Conservation (phyloP, 495 filamentous ascomycete genomes). For the Penicillium verhagenii region DNA sequence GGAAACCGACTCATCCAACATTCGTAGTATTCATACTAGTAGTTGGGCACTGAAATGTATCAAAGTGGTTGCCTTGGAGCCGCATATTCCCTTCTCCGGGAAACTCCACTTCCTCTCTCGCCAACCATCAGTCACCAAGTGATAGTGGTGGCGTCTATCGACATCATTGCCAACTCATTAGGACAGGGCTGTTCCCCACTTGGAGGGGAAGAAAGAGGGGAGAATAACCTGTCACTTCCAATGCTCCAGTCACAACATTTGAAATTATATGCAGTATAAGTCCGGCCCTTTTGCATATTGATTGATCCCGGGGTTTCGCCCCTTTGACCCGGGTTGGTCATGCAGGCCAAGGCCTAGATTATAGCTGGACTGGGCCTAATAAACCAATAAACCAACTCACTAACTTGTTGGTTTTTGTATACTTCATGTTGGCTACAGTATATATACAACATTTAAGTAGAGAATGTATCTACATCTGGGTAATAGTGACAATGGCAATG, state of each 20-base stretch:
- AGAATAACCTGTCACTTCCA: background rate
- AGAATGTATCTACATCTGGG: too few species aligned
- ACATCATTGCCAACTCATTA: slow-evolving; percentile 25
- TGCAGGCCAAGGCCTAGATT: background rate
- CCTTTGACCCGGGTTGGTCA: background rate
- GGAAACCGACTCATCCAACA: too few species aligned
- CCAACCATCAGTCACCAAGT: slow-evolving; percentile 4
- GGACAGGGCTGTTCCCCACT: slow-evolving; percentile 4
- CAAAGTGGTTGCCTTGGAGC: slow-evolving; percentile 27
- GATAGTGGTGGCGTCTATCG: slow-evolving; percentile 10
- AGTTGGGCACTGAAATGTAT: background rate
- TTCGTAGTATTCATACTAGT: too few species aligned
- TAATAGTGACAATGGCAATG: too few species aligned
- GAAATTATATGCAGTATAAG: too few species aligned
- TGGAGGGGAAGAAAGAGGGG: background rate
- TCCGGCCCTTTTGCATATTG: background rate
- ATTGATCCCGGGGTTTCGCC: background rate
- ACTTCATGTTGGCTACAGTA: background rate
- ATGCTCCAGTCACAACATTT: too few species aligned
- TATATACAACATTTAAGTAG: background rate
- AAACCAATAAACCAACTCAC: background rate
- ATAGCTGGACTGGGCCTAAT: too few species aligned
- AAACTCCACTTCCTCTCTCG: slow-evolving; percentile 10
- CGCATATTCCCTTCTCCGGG: slow-evolving; percentile 11
- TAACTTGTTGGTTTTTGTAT: background rate